Conservation (phyloP, 139 green algal species). For the Coelastrella sp. region DNA sequence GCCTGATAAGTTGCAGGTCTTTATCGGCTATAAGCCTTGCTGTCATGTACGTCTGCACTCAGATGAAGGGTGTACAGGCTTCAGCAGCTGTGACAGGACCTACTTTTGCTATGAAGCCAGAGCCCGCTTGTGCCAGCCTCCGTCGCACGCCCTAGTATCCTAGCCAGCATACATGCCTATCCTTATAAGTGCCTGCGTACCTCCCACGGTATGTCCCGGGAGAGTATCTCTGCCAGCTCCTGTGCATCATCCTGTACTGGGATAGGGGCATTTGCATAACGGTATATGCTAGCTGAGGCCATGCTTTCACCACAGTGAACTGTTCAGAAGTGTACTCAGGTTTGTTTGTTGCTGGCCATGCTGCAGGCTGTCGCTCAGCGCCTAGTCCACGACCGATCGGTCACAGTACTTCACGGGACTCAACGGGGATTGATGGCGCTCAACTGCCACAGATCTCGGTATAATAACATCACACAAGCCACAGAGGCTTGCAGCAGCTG, state of each 20-base stretch:
- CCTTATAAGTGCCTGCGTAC: neutral
- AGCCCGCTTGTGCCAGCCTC: no score
- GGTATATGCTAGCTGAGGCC: neutral
- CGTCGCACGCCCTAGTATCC: no score
- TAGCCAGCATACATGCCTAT: no score
- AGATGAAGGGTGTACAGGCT: no score
- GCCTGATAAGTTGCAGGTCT: constrained; percentile 67
- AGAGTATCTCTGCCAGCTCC: constrained; percentile 41
- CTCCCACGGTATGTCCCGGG: constrained; percentile 44
- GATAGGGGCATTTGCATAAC: constrained; percentile 6
- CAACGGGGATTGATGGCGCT: no score
- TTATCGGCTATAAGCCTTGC: constrained; percentile 85
- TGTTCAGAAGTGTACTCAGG: neutral
- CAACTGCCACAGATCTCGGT: no score
- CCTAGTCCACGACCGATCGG: neutral
- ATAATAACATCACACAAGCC: neutral
- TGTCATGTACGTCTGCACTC: constrained; percentile 72
- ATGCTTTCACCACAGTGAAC: neutral
- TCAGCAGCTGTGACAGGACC: no score
- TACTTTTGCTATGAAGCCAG: no score
- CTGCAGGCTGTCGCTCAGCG: neutral
- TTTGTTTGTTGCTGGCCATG: neutral
- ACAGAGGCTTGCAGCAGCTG: neutral
- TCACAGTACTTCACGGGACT: neutral
- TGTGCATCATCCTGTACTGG: constrained; percentile 4